Base-by-base conservation (phyloP, 2,329 filamentous ascomycete genomes). In the Fusarium sp. region DNA sequence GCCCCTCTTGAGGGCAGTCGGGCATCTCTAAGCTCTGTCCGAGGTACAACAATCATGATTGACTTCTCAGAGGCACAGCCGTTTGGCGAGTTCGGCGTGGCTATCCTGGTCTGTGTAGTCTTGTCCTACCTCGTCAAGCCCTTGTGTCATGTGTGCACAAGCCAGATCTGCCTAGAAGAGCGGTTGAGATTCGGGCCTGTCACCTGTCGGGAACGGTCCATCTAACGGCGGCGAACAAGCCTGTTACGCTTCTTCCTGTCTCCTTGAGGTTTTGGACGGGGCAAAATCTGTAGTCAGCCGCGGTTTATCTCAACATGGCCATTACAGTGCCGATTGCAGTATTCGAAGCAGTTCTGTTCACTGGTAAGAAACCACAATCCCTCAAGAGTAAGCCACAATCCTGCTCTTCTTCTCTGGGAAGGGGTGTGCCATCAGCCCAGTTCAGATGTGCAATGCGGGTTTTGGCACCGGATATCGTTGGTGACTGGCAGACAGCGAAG, bases 401-500 rank as follows among this genome's bases (percentile, higher is more conserved):
- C 38, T 33, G n/a, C 36, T 68, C 42, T 24, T 41, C 35, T 45
- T 38, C 41, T 57, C 36, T n/a, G 44, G 56, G 28, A 39, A 39
- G 54, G 60, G 70, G 70, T 30, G 70, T 72, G 57, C 30, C 45
- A 39, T 51, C 70, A 71, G 65, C 50, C 61, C 71, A 54, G 54
- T 62, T 59, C 31, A 61, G 68, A 61, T 33, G 70, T 75, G 74
- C 44, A 60, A 35, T 50, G 41, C 15, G 44, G 47, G 36, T 67
- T 67, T 61, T 60, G 33, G 45, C 35, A 64, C 48, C 33, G 65
- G 53, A 61, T 62, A 60, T 58, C 48, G 59, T 75, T 58, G 48
- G 50, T 77, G 68, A 75, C 72, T 76, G 72, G 63, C 45, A 63
- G 48, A 65, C 42, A 60, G 44, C 62, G 53, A 74, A 65, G 63